Evolutionary conservation across 352 stramenopile genomes (phyloP).

Genomic region (Globisporangium mamillatum): DNA sequence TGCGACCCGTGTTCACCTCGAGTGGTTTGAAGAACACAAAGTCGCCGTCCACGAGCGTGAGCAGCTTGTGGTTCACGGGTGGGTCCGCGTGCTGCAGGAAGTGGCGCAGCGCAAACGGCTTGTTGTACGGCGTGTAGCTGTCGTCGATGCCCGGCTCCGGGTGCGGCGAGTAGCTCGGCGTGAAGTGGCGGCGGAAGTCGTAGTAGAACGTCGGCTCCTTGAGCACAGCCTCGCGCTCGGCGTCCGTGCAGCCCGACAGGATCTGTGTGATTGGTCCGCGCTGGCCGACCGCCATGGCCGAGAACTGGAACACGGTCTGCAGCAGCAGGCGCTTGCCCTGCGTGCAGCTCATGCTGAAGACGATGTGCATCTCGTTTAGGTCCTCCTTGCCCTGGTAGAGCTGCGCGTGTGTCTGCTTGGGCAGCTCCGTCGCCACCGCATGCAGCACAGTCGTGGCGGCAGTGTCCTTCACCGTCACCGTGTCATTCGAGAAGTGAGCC

Average conservation of each 20-base stretch:
- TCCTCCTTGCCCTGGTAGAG: slow-evolving; percentile 28
- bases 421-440: neutral
- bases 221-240: slow-evolving; percentile 13
- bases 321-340: slow-evolving; percentile 22
- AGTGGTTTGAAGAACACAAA: slow-evolving; percentile 25
- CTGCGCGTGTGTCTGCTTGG: neutral
- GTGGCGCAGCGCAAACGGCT: slow-evolving; percentile 28
- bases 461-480: neutral
- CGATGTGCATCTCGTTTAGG: slow-evolving; percentile 33
- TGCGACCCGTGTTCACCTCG: slow-evolving; percentile 33
- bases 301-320: slow-evolving; percentile 24
- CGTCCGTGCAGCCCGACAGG: slow-evolving; percentile 26
- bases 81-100: slow-evolving; percentile 28
- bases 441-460: neutral
- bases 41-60: slow-evolving; percentile 29
- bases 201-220: slow-evolving; percentile 24
- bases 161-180: slow-evolving; percentile 22
- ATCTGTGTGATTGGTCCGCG: slow-evolving; percentile 32
- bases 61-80: slow-evolving; percentile 17
- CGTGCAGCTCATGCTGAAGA: slow-evolving; percentile 30
- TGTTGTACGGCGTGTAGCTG: slow-evolving; percentile 30
- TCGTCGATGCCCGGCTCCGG: slow-evolving; percentile 23
- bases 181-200: slow-evolving; percentile 28
- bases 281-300: slow-evolving; percentile 20
- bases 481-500: neutral